phyloP scores from a whole-genome alignment of 2,329 filamentous ascomycete genomes.

The Aspergillus oerlinghausenensis region DNA sequence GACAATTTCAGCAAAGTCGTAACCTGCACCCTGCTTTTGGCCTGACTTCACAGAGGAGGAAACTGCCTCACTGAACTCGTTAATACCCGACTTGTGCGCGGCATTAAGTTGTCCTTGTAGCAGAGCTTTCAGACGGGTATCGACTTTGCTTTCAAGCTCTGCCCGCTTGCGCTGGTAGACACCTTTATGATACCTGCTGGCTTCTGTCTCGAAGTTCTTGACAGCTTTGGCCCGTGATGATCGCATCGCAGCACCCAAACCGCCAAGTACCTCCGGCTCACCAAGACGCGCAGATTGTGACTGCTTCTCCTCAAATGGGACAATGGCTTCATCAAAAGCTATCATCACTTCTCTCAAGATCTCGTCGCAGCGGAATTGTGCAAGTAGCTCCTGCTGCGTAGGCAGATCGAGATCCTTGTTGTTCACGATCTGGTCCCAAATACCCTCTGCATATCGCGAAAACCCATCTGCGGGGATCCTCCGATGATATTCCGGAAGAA shows the following conservation, averaged over 20 bases:
- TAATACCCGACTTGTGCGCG: conserved; percentile 82
- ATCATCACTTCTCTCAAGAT: conserved; percentile 85
- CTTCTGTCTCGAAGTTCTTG: conserved; percentile 82
- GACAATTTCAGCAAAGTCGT: conserved; percentile 96
- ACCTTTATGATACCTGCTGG: conserved; percentile 92
- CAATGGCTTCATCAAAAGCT: conserved; percentile 74
- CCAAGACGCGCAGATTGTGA: conserved; percentile 69
- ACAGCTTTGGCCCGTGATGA: conserved; percentile 67
- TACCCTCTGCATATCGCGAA: conserved; percentile 82
- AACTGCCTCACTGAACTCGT: conserved; percentile 81
- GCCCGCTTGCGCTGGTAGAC: conserved; percentile 82
- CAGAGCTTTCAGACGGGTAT: conserved; percentile 78
- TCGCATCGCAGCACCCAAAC: conserved; percentile 70
- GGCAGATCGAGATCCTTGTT: conserved; percentile 97
- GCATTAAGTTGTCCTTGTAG: conserved; percentile 85
- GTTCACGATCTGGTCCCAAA: conserved; percentile 98
- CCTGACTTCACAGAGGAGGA: conserved; percentile 81
- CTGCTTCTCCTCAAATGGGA: conserved; percentile 82
- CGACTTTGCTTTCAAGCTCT: conserved; percentile 82
- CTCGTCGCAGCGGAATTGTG: conserved; percentile 96
- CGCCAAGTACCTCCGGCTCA: conserved; percentile 65
- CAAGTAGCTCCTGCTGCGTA: conserved; percentile 92
- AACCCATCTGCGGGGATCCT: conserved; percentile 97
- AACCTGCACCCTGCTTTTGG: conserved; percentile 83
- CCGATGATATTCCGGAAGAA: conserved; percentile 90